Evolutionary conservation across 1,139 yeast species (phyloP), one percentile per base, ranked within the genome.

Genomic region (Yamadazyma mexicana): DNA sequence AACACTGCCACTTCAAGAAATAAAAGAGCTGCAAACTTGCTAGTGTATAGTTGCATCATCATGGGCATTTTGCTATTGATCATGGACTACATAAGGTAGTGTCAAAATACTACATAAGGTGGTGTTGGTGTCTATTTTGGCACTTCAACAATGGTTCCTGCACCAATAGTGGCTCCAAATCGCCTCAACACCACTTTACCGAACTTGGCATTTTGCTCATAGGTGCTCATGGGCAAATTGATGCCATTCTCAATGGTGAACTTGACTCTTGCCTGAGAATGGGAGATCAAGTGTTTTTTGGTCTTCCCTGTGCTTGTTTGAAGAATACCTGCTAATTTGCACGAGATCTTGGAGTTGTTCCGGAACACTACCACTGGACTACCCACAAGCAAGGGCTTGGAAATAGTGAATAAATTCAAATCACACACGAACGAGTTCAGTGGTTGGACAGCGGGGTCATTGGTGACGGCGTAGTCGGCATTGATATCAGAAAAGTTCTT

Each of bases 81-180:
- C 33, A 68, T 85, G 40, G 96, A 88, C 56, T 76, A 69, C 50
- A 61, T 80, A 48, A 62, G 79, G 22, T 76, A 56, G 31, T 25
- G 17, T 40, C 47, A 33, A 29, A 38, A 34, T 16, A 29, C 5
- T 29, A 7, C 7, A 29, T 8, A 29, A 17, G 5, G 11, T 11
- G n/a, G n/a, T n/a, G n/a, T n/a, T n/a, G n/a, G n/a, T 5, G 7
- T 12, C 5, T 8, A 12, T 16, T 18, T 11, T 28, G 17, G 22
- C 20, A 18, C 8, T 14, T 61, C 60, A 15, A 57, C 40, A 30
- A 83, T 81, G 2, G 70, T 72, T 22, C 98, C 98, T 0, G 97
- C 96, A 8, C 95, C 98, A 35, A 92, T 76, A 0, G 97, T 88
- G 22, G 70, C 57, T 2, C 98, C 97, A 51, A 87, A 96, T 52